A percentile compares a stretch with the other conserved stretches of the same genome.
phyloP scores from a whole-genome alignment of 805 yeast species.

The Kurtzmaniella fragi region DNA sequence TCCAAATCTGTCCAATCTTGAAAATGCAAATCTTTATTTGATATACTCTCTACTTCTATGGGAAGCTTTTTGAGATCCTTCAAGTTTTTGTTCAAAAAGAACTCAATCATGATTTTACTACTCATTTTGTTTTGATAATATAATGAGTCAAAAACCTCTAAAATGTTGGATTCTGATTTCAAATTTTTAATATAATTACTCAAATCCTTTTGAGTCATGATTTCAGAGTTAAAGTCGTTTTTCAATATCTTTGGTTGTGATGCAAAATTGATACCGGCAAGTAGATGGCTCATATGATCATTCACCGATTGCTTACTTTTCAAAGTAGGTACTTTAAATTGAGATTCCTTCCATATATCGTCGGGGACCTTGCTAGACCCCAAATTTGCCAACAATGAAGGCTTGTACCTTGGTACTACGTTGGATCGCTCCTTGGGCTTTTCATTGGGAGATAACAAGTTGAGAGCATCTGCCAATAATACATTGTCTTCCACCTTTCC shows the following conservation, averaged over 20 bases:
- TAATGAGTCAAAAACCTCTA: slow-evolving; percentile 18
- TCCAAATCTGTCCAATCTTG: slow-evolving; percentile 15
- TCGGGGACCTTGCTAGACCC: slow-evolving; percentile 4
- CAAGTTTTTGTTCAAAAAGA: slow-evolving; percentile 23
- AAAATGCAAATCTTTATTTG: slow-evolving; percentile 7
- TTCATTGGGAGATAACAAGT: slow-evolving; percentile 24
- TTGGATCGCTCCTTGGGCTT: neutral
- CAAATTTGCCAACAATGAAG: slow-evolving; percentile 27
- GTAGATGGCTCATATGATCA: slow-evolving; percentile 14
- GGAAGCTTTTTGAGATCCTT: slow-evolving; percentile 14
- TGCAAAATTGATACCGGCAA: slow-evolving; percentile 19
- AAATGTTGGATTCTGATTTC: slow-evolving; percentile 13
- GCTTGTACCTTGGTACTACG: slow-evolving; percentile 17
- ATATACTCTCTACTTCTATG: slow-evolving; percentile 7
- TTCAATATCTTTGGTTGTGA: slow-evolving; percentile 2
- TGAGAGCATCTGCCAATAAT: slow-evolving; percentile 32
- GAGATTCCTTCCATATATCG: neutral
- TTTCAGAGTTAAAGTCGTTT: slow-evolving; percentile 6
- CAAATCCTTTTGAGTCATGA: slow-evolving; percentile 14
- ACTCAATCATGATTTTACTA: slow-evolving; percentile 18
- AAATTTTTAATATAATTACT: slow-evolving; percentile 13
- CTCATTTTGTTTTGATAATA: slow-evolving; percentile 21
- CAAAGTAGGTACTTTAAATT: neutral
- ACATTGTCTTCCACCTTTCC: slow-evolving; percentile 10
- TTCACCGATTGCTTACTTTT: slow-evolving; percentile 6